Conservation (phyloP, 108 stramenopile genomes). For the Cyclostephanos invisitatus region DNA sequence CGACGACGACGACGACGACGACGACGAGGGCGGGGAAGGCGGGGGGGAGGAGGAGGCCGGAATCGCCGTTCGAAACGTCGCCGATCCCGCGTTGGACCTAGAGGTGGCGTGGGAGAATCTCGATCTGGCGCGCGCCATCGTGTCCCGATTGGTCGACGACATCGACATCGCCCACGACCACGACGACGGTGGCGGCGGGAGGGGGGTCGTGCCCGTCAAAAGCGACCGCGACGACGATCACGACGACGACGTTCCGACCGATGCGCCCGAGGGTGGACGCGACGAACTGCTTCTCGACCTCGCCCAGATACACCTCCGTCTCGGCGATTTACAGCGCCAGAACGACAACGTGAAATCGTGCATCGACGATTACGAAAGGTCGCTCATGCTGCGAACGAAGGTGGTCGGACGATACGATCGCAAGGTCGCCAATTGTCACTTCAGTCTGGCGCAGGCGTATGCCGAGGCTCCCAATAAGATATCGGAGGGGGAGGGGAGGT, state of each 20-base stretch:
- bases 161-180: slow-evolving; percentile 1
- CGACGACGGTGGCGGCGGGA: too few species aligned
- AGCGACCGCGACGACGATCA: not conserved
- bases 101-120: slow-evolving; percentile 91
- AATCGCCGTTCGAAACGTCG: slow-evolving; percentile 8
- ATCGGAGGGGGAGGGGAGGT: slow-evolving; percentile 30
- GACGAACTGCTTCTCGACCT: slow-evolving; percentile 51
- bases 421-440: slow-evolving; percentile 76
- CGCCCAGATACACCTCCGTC: slow-evolving; percentile 73
- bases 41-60: slow-evolving; percentile 16
- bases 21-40: slow-evolving; percentile 8
- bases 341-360: slow-evolving; percentile 63
- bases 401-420: slow-evolving; percentile 54
- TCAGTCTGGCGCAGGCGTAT: slow-evolving; percentile 64
- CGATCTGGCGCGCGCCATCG: slow-evolving; percentile 70
- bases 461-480: slow-evolving; percentile 40
- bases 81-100: slow-evolving; percentile 61
- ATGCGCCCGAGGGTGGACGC: not conserved
- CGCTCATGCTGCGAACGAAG: slow-evolving; percentile 37
- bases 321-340: slow-evolving; percentile 74
- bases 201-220: too few species aligned
- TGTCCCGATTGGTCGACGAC: slow-evolving; percentile 39
- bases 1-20: slow-evolving; percentile 6
- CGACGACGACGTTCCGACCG: not conserved
- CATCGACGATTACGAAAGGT: slow-evolving; percentile 63